Evolutionary conservation across 768 basidiomycete species (phyloP).

Genomic region (Roridomyces roridus): DNA sequence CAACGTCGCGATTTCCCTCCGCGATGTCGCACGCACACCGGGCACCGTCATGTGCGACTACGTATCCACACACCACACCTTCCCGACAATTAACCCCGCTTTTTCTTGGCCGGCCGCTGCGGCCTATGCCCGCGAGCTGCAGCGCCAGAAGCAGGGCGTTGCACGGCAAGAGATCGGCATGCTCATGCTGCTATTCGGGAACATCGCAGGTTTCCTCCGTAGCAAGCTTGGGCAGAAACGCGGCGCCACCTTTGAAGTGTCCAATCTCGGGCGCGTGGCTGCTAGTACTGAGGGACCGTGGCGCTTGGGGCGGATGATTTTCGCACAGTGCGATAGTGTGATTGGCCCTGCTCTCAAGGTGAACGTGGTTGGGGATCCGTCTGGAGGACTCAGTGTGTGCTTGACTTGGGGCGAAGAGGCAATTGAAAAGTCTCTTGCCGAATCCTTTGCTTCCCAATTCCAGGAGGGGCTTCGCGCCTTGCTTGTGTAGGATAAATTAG

Average conservation of each 20-base stretch:
- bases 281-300: constrained; percentile 10
- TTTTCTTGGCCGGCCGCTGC: constrained; percentile 43
- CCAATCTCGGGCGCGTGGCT: constrained; percentile 43
- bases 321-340: constrained; percentile 36
- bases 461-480: background rate
- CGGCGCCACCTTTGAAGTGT: constrained; percentile 38
- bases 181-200: constrained; percentile 40
- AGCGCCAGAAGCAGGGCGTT: constrained; percentile 17
- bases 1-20: constrained; percentile 41
- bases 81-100: constrained; percentile 28
- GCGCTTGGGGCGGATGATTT: constrained; percentile 30
- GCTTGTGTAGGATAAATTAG: too few relatives aligned
- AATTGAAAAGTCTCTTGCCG: constrained; percentile 27
- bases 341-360: constrained; percentile 37
- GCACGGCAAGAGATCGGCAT: constrained; percentile 37
- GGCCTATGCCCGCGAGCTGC: constrained; percentile 33
- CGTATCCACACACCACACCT: constrained; percentile 32
- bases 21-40: constrained; percentile 33
- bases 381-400: constrained; percentile 30
- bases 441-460: constrained; percentile 10
- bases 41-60: constrained; percentile 40
- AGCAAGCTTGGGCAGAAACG: constrained; percentile 44
- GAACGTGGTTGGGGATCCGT: constrained; percentile 34
- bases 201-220: constrained; percentile 34
- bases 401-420: constrained; percentile 34